These are phyloP conservation scores for Cochlearia excelsa DNA, from an alignment of 345 rosid genomes.

Conservation along the genomic window DNA sequence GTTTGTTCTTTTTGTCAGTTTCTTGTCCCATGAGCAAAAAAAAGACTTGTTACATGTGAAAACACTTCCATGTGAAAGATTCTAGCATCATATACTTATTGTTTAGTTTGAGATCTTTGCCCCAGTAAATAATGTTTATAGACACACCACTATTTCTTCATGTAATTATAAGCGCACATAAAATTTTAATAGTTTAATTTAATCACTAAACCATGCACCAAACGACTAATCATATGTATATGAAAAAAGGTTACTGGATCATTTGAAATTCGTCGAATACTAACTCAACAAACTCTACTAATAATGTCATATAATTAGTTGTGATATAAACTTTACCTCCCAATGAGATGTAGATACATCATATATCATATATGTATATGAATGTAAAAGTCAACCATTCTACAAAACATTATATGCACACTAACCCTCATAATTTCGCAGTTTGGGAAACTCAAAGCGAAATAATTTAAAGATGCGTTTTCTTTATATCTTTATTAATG, in stretches of 20 bases:
- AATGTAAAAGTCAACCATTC: slow-evolving; percentile 31
- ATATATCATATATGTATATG: too few species aligned
- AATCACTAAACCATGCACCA: slow-evolving; percentile 34
- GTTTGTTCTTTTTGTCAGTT: slow-evolving; percentile 28
- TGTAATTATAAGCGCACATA: too few species aligned
- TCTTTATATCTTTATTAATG: too few species aligned
- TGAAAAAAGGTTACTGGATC: slow-evolving; percentile 24
- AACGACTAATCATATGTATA: slow-evolving; percentile 32
- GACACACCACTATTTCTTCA: neutral
- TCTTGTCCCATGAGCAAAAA: slow-evolving; percentile 23
- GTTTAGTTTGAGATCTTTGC: slow-evolving; percentile 1
- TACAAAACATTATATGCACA: slow-evolving; percentile 22
- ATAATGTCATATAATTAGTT: slow-evolving; percentile 14
- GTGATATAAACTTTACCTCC: neutral
- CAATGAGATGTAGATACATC: neutral
- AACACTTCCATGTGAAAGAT: slow-evolving; percentile 20
- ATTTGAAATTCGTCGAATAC: slow-evolving; percentile 25
- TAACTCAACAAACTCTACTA: slow-evolving; percentile 33
- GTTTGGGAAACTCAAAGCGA: slow-evolving; percentile 27
- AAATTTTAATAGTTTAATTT: slow-evolving; percentile 13
- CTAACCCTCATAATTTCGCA: slow-evolving; percentile 20
- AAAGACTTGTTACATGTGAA: slow-evolving; percentile 31
- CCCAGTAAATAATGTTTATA: too few species aligned
- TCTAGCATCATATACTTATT: slow-evolving; percentile 5
- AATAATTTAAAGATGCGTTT: too few species aligned